phyloP scores from a whole-genome alignment of 441 rosid species.

The Biscutella laevigata region DNA sequence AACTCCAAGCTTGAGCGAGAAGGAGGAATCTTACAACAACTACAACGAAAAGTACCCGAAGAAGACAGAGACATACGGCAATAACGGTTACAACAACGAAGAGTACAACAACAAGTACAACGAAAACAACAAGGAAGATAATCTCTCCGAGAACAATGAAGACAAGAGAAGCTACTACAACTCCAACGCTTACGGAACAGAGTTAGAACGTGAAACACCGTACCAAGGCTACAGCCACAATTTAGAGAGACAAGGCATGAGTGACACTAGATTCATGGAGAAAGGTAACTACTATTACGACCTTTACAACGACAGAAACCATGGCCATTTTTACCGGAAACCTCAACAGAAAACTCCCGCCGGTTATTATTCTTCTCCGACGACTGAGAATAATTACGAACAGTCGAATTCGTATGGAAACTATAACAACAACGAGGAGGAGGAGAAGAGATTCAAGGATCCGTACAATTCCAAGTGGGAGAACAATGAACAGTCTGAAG shows the following conservation, averaged over 20 bases:
- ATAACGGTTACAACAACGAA: not conserved
- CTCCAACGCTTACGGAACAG: conserved; percentile 28
- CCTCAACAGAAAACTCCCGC: conserved; percentile 17
- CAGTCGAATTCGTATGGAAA: conserved; percentile 14
- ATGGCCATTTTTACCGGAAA: conserved; percentile 24
- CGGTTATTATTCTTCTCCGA: conserved; percentile 19
- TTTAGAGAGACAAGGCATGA: conserved; percentile 34
- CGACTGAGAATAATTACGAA: conserved; percentile 17
- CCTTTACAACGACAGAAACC: conserved; percentile 21
- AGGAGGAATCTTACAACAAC: conserved; percentile 24
- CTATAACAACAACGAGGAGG: conserved; percentile 18
- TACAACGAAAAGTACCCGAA: conserved; percentile 24
- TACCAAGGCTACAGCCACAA: conserved; percentile 26
- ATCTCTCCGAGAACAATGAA: conserved; percentile 17
- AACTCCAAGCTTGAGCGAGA: conserved; percentile 26
- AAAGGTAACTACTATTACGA: conserved; percentile 30
- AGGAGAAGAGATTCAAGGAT: conserved; percentile 19
- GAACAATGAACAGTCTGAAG: conserved; percentile 21
- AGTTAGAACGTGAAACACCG: conserved; percentile 25
- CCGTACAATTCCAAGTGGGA: conserved; percentile 27
- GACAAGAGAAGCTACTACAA: conserved; percentile 15
- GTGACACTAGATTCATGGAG: conserved; percentile 33
- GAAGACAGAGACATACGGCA: conserved; percentile 4
- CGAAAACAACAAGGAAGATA: not conserved
- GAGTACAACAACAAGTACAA: conserved; percentile 1